Base-by-base conservation (phyloP, 2,329 filamentous ascomycete species). In the Fusarium tanahbumbuense region DNA sequence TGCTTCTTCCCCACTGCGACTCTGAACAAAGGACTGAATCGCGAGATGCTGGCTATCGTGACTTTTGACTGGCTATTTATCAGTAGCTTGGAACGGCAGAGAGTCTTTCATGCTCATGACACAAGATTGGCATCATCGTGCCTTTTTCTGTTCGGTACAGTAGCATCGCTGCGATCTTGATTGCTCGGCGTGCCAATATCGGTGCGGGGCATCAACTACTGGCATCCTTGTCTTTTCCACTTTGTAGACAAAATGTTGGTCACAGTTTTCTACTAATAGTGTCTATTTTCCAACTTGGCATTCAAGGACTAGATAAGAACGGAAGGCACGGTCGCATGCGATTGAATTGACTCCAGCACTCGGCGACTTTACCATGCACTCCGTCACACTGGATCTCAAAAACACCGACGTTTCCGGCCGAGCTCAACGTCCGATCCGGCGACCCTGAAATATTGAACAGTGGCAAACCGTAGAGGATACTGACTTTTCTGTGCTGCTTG, bases 61-160 rank as follows among this genome's bases (percentile, higher is more conserved):
- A 46, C 55, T 54, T 60, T 69, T 59, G 34, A 63, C 63, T 49
- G 64, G 60, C 18, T 66, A 23, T 57, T 52, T 30, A n/a, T 42
- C 32, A 59, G 60, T 63, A 69, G 64, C 45, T 64, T 48, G 52
- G 56, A 57, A 45, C 30, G 54, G 47, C 55, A 67, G 62, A 56
- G 67, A 58, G 57, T 54, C 49, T 52, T 54, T 65, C 22, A 23
- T 48, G 5, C 32, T 56, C 68, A 75, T 75, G 73, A 75, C 73
- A 75, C 73, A 74, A 75, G 54, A 69, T 58, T 72, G 68, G 60
- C 73, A 75, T 75, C 73, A 75, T 73, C 49, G 44, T 49, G 60
- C 32, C 48, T 52, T 73, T 73, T 56, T 61, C 70, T 65, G 63
- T 65, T 25, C 48, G 46, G 34, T 57, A 18, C 34, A n/a, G 49